Percentiles rank a stretch among this genome's conserved stretches.
These are phyloP conservation scores for Komagataella pastoris DNA, from an alignment of 805 yeast genomes.

Conservation along the genomic window DNA sequence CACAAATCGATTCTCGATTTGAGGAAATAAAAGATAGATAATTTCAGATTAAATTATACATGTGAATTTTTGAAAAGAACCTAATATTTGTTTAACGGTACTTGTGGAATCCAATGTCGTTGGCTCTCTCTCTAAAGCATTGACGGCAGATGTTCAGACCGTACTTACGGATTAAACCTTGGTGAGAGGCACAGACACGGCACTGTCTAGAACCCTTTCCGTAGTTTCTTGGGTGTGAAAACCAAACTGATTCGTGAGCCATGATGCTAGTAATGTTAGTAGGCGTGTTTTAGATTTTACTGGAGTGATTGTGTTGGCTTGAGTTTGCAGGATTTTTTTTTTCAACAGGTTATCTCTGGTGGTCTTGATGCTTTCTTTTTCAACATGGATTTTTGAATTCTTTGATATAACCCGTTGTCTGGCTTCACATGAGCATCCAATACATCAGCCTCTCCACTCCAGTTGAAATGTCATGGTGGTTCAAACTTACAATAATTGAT, in stretches of 20 bases:
- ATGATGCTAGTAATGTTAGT: slow-evolving; percentile 35
- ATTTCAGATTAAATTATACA: slow-evolving; percentile 1
- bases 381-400: neutral
- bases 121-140: slow-evolving; percentile 99
- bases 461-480: neutral
- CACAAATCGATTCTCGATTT: slow-evolving; percentile 57
- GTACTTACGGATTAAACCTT: slow-evolving; percentile 99
- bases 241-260: slow-evolving; percentile 99
- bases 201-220: slow-evolving; percentile 99
- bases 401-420: neutral
- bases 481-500: neutral
- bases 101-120: slow-evolving; percentile 98
- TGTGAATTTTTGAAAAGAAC: neutral
- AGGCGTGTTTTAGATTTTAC: neutral
- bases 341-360: neutral
- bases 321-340: neutral
- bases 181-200: slow-evolving; percentile 97
- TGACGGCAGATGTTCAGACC: slow-evolving; percentile 99
- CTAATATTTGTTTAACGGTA: slow-evolving; percentile 55
- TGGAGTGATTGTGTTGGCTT: neutral
- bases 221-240: slow-evolving; percentile 99
- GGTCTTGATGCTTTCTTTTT: neutral
- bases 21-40: slow-evolving; percentile 23
- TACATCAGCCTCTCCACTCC: neutral
- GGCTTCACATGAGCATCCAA: neutral